Evolutionary conservation across 2,329 filamentous ascomycete genomes (phyloP).

Genomic region (Fusarium algeriense): DNA sequence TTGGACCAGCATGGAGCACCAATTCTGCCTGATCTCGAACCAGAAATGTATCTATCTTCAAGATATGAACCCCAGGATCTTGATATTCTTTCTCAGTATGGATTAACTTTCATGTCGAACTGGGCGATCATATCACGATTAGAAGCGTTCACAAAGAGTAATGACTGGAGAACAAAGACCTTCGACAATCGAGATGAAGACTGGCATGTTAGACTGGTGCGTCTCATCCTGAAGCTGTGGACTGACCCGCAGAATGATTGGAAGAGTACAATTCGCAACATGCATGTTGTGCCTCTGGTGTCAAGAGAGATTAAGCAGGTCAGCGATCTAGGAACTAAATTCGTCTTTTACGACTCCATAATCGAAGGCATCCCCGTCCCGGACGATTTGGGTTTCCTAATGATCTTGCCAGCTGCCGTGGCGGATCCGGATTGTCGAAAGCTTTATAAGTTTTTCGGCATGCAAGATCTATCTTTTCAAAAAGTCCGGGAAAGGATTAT

Average conservation of each 20-base stretch:
- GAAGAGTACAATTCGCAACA: not conserved
- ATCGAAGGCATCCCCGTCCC: not conserved
- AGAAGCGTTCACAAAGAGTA: not conserved
- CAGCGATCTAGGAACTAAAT: fast-evolving
- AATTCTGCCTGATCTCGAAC: not conserved
- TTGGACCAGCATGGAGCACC: not conserved
- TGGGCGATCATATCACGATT: not conserved
- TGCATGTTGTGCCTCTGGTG: not conserved
- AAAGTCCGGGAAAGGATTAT: not conserved
- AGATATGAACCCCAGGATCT: not conserved
- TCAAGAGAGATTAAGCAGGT: fast-evolving
- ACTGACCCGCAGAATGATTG: fast-evolving
- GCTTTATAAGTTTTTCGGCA: fast-evolving
- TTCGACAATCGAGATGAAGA: not conserved
- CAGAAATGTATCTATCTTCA: not conserved
- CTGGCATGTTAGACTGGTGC: not conserved
- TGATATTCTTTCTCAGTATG: not conserved
- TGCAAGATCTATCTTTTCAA: not conserved
- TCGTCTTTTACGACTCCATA: not conserved
- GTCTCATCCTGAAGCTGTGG: not conserved
- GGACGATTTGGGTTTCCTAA: not conserved
- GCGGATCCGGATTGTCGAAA: not conserved
- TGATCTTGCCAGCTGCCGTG: not conserved
- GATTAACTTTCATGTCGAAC: not conserved
- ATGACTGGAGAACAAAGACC: not conserved